Base-by-base conservation (phyloP, 768 basidiomycete species). In the Mycena leptocephala region DNA sequence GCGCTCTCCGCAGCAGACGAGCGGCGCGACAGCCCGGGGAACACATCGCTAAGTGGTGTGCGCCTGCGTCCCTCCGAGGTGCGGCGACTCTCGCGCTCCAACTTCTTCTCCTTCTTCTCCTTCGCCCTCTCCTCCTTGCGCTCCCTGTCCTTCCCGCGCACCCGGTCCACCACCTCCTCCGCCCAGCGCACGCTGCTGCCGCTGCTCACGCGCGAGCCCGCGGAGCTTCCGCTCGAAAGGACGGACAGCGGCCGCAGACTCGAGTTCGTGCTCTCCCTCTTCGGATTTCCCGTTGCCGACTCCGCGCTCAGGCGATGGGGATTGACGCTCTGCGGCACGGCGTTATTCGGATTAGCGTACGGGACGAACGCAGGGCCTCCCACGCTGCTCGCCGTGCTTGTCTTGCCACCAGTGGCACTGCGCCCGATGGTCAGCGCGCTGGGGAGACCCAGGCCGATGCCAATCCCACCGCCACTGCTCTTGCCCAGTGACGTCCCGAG, bases 41-140 rank as follows among this genome's bases (percentile, higher is more conserved):
- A 95, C 51, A 96, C 86, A 37, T 92, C 90, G 13, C 86, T 84
- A 35, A 95, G 80, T 0, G 91, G 86, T 10, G 89, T 90, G 74
- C 93, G 85, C 79, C 86, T 88, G 77, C 91, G 85, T 26, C 87
- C 90, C 75, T 93, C 93, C 9, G 85, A 85, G 5, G 84, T 87
- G 51, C 86, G 84, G 63, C 87, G 86, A 70, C 89, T 90, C 80
- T 89, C 90, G 35, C 85, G 86, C 63, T 85, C 82, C 76, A 79
- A 76, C 79, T 80, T 81, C 76, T 84, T 83, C 37, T 81, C 74
- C 70, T 80, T 30, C 41, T 73, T 61, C 26, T 46, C 78, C 80
- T 81, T 81, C 76, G 82, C 83, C 37, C 81, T 76, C 71, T 80
- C 41, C 41, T 20, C 18, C 35, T 37, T 37, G 35, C 35, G 35